A percentile compares a stretch with the other conserved stretches of the same genome.
These are phyloP conservation scores for Eudorina sp. DNA, from an alignment of 139 green algal genomes.

Conservation along the genomic window DNA sequence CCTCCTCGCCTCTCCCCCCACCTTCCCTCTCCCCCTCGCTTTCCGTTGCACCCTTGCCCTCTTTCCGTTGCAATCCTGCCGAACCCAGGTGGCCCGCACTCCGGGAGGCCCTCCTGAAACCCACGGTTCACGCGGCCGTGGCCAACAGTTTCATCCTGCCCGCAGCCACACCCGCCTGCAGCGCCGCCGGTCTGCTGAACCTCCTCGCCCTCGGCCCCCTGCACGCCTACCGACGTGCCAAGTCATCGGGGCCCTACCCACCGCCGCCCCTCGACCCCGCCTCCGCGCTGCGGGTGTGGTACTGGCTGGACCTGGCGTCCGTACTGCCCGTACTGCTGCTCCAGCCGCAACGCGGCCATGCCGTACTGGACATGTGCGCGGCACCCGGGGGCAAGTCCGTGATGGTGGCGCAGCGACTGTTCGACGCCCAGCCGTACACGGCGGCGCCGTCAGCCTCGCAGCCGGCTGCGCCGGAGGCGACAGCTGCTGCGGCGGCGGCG, in stretches of 20 bases:
- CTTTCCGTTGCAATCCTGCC: too few species aligned
- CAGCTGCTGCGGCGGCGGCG: conserved; percentile 10
- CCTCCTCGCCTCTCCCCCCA: too few species aligned
- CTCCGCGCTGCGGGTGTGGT: conserved; percentile 49
- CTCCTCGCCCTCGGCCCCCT: neutral
- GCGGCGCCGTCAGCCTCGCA: neutral
- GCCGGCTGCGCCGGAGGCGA: neutral
- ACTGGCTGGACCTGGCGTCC: conserved; percentile 78
- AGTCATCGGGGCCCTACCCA: conserved; percentile 11
- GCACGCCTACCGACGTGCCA: neutral
- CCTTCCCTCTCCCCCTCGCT: neutral
- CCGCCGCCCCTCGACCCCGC: conserved; percentile 4
- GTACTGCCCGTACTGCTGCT: conserved; percentile 74
- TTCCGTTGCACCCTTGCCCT: too few species aligned
- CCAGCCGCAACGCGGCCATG: neutral
- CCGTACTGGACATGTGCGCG: conserved; percentile 78
- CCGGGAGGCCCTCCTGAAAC: conserved; percentile 47
- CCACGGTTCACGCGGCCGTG: conserved; percentile 47
- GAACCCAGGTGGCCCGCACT: conserved; percentile 18
- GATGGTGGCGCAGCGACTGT: conserved; percentile 66
- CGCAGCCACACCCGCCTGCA: neutral
- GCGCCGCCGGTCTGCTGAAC: neutral
- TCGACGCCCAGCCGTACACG: neutral
- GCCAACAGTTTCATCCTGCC: conserved; percentile 42
- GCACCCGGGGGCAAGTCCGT: conserved; percentile 76